Evolutionary conservation across 495 filamentous ascomycete genomes (phyloP).

Genomic region (Clavariopsis aquatica): DNA sequence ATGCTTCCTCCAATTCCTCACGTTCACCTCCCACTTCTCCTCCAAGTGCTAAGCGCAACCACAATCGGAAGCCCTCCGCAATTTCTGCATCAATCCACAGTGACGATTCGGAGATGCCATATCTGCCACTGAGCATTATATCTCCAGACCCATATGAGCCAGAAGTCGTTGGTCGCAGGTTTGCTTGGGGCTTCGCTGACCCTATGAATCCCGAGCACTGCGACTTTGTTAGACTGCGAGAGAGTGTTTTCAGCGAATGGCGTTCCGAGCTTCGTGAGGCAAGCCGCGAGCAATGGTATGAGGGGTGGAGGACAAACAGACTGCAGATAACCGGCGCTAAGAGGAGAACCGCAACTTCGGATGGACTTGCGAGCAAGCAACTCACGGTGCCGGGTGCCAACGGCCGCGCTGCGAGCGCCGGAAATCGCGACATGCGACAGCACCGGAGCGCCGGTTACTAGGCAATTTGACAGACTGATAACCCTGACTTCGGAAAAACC

Average conservation of each 20-base stretch:
- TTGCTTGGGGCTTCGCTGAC: constrained; percentile 96
- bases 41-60: constrained; percentile 25
- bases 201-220: constrained; percentile 89
- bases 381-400: constrained; percentile 21
- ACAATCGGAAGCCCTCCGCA: constrained; percentile 35
- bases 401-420: constrained; percentile 27
- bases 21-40: constrained; percentile 34
- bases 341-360: constrained; percentile 23
- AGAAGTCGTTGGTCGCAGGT: constrained; percentile 70
- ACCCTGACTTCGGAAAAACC: not conserved
- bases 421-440: constrained; percentile 19
- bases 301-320: constrained; percentile 85
- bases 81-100: constrained; percentile 36
- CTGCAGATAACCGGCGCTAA: constrained; percentile 44
- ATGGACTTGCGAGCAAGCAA: constrained; percentile 19
- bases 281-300: constrained; percentile 92
- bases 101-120: constrained; percentile 43
- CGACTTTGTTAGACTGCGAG: constrained; percentile 88
- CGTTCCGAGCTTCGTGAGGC: constrained; percentile 85
- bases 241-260: constrained; percentile 93
- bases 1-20: constrained; percentile 27
- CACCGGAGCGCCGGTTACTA: constrained; percentile 19
- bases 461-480: not conserved
- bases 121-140: constrained; percentile 86
- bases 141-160: constrained; percentile 86